Evolutionary conservation across 306 rosid genomes (phyloP).

Genomic region (Pueraria montana): DNA sequence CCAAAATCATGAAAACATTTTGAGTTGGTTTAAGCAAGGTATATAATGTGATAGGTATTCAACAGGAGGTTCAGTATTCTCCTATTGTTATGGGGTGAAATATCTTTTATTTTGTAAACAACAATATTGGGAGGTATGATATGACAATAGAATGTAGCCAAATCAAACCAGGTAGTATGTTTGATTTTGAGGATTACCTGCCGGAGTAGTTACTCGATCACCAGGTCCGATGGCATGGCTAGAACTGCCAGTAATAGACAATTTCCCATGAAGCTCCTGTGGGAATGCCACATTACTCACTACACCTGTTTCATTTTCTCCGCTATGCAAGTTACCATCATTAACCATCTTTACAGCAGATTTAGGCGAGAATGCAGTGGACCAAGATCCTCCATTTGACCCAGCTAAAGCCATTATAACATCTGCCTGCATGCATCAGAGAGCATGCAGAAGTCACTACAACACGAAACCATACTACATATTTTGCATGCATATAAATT

Average conservation of each 20-base stretch:
- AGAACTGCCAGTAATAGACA: slow-evolving; percentile 62
- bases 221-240: slow-evolving; percentile 57
- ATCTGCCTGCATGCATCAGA: slow-evolving; percentile 76
- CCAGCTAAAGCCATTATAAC: slow-evolving; percentile 98
- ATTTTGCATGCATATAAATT: slow-evolving; percentile 14
- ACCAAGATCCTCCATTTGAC: slow-evolving; percentile 98
- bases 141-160: not conserved
- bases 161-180: slow-evolving; percentile 23
- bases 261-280: slow-evolving; percentile 70
- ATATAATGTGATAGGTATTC: slow-evolving; percentile 18
- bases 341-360: slow-evolving; percentile 58
- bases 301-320: slow-evolving; percentile 73
- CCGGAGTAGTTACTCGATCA: slow-evolving; percentile 61
- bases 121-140: not conserved
- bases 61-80: slow-evolving; percentile 11
- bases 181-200: slow-evolving; percentile 59
- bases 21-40: slow-evolving; percentile 6
- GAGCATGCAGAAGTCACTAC: slow-evolving; percentile 37
- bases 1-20: slow-evolving; percentile 16
- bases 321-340: slow-evolving; percentile 64
- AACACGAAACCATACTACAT: slow-evolving; percentile 28
- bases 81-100: slow-evolving; percentile 1
- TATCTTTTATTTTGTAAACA: not conserved
- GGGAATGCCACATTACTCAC: slow-evolving; percentile 57
- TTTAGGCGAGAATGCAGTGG: slow-evolving; percentile 82